These are phyloP conservation scores for Psilocybe cyanescens DNA, from an alignment of 768 basidiomycete genomes.

Conservation along the genomic window DNA sequence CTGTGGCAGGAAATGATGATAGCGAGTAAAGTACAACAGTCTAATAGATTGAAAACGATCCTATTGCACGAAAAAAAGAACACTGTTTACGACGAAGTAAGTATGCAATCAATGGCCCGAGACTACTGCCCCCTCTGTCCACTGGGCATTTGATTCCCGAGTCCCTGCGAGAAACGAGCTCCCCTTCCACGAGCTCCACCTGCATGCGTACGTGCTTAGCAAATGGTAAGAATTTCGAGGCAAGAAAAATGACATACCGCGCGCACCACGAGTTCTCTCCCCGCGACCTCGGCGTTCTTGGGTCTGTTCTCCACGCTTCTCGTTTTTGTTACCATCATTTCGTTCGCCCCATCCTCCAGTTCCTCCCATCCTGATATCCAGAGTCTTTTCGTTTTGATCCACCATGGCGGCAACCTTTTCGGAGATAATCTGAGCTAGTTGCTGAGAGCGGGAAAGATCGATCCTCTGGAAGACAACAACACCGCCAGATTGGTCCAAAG, in stretches of 20 bases:
- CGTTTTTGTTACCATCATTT: conserved; percentile 70
- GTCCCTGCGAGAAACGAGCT: conserved; percentile 80
- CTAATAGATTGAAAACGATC: background rate
- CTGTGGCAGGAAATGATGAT: conserved; percentile 12
- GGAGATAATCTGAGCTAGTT: conserved; percentile 86
- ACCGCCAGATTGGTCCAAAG: conserved; percentile 87
- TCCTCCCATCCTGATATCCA: conserved; percentile 84
- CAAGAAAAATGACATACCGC: conserved; percentile 46
- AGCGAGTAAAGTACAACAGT: conserved; percentile 11
- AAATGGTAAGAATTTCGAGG: background rate
- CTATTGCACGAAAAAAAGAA: background rate
- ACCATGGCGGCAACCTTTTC: conserved; percentile 87
- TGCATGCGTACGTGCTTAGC: conserved; percentile 24
- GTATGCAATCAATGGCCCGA: background rate
- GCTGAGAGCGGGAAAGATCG: conserved; percentile 86
- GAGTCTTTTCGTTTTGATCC: conserved; percentile 89
- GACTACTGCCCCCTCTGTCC: conserved; percentile 33
- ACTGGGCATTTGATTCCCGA: conserved; percentile 77
- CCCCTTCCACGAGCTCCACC: conserved; percentile 74
- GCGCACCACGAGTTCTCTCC: conserved; percentile 64
- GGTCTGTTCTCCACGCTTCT: conserved; percentile 79
- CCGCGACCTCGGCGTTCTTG: conserved; percentile 79
- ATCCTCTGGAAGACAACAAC: conserved; percentile 94
- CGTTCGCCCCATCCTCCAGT: conserved; percentile 67
- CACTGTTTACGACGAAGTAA: background rate